Evolutionary conservation across 2,329 filamentous ascomycete genomes (phyloP), one percentile per base, ranked within the genome.

Genomic region (Myriosclerotinia scirpicola): DNA sequence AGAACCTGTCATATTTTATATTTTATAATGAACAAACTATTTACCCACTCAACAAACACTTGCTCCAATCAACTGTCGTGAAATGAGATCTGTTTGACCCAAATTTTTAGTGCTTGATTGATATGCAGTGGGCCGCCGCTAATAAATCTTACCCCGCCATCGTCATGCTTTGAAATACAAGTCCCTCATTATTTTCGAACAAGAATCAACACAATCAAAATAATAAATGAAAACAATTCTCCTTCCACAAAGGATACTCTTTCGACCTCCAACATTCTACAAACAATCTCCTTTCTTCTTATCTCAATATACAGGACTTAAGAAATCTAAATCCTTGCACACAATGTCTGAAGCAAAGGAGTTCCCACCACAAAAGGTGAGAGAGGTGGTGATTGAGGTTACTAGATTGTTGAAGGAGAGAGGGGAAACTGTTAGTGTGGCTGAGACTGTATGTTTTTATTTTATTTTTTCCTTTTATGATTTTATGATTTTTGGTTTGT

Each of bases 401-500:
- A 80, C 81, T 3, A 73, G 76, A 2, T 79, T 87, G 50, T 80
- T 89, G 50, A 84, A 82, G 70, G 78, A 82, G 54, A 81, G 81
- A 65, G 80, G 82, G 68, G 83, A 87, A 73, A 87, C 81, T 44
- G 80, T 89, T 69, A 84, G 82, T 67, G 82, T 89, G 48, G 86
- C 84, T 64, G 87, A 89, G 75, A 89, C 86, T 26, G 83, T 84
- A 77, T 59, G 75, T 72, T 46, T 71, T 60, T 53, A 12, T 38
- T 54, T n/a, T n/a, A n/a, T n/a, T n/a, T n/a, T n/a, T 44, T n/a
- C 20, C 14, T 58, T 38, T 58, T 20, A 26, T 26, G 30, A 17
- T 58, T 22, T 58, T 4, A 5, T 7, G 5, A 12, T 64, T 44
- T 22, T 20, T 3, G 40, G n/a, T 55, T 30, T 30, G 5, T 14